Evolutionary conservation across 768 basidiomycete genomes (phyloP), one percentile per base, ranked within the genome.

Genomic region (Phylloporus sp.): DNA sequence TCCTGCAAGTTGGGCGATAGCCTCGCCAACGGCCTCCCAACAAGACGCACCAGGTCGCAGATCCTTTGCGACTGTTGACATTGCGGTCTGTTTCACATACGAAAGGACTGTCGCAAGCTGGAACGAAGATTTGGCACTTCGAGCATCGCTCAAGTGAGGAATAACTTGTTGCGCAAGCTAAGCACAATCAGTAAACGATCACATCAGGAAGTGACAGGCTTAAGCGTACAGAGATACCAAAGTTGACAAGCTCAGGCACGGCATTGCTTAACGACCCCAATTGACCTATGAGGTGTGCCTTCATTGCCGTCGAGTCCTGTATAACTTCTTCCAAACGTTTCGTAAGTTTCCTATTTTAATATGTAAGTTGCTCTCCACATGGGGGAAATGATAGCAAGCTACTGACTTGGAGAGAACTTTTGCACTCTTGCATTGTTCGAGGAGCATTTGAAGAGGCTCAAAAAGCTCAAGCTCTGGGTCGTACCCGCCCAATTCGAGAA

Each of bases 131-230:
- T 95, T 95, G 36, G 85, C 79, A 12, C 79, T 72, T 40, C 92
- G 85, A 15, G 89, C 82, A 47, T 95, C 90, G 48, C 80, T 76
- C n/a, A 93, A 72, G 65, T 98, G 89, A 0, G 85, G 86, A 73
- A 89, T 88, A 29, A 92, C 86, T 64, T 84, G 79, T 76, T 95
- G 92, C 0, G 95, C 94, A 42, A 97, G 80, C 91, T 95, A 47
- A 0, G 52, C 28, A 16, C n/a, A 46, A 23, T 22, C 13, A 6
- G 11, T 4, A 6, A 45, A 53, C 15, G 20, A 29, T 62, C 29
- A 54, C 12, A 26, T 23, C 20, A 3, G 35, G 18, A 27, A 24
- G 15, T 13, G 24, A 9, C 24, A 26, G 6, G 46, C 42, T 28
- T 13, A 38, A 9, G 66, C 84, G 48, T 54, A 91, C 92, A 47